These are phyloP conservation scores for Buddleja alternifolia DNA, from an alignment of 257 asterid genomes.

Conservation along the genomic window DNA sequence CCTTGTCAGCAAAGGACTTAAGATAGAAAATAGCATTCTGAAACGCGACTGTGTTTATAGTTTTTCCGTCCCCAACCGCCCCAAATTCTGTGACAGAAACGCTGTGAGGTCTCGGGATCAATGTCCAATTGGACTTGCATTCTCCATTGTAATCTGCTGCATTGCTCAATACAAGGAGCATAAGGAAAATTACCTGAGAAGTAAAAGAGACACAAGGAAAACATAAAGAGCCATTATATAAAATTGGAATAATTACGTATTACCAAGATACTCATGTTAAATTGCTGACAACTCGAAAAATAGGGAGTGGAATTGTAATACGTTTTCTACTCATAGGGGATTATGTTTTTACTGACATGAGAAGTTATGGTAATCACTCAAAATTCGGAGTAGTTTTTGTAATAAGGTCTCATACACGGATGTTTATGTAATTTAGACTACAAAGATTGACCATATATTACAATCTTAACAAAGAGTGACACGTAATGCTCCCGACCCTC, in stretches of 20 bases:
- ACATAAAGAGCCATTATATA: background rate
- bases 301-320: no score
- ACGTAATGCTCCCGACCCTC: no score
- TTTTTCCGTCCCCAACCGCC: constrained; percentile 78
- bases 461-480: no score
- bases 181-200: constrained; percentile 51
- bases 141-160: constrained; percentile 46
- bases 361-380: no score
- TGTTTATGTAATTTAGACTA: no score
- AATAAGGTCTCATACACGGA: no score
- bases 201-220: constrained; percentile 19
- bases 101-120: constrained; percentile 75
- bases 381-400: no score
- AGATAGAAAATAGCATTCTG: constrained; percentile 86
- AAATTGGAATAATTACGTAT: background rate
- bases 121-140: constrained; percentile 54
- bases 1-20: constrained; percentile 85
- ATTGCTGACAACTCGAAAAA: no score
- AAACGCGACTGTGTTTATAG: constrained; percentile 67
- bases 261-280: no score
- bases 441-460: no score
- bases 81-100: constrained; percentile 74
- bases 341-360: no score
- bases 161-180: constrained; percentile 40
- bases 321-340: no score